These are phyloP conservation scores for Sclerotinia borealis DNA, from an alignment of 2,329 filamentous ascomycete genomes.

Conservation along the genomic window DNA sequence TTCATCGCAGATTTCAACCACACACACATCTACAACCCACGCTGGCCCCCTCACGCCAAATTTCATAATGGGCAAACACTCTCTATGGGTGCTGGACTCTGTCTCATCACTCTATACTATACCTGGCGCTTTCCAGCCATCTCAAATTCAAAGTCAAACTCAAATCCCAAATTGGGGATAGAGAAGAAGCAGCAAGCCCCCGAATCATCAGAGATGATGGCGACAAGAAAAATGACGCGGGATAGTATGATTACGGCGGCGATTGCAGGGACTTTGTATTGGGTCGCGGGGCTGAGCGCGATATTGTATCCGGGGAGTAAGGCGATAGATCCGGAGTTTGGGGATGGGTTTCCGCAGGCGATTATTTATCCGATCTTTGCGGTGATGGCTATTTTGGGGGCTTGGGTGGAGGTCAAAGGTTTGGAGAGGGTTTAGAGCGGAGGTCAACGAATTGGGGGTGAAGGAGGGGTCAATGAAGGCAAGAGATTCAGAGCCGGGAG, in stretches of 20 bases:
- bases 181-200: neutral
- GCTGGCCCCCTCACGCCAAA: slow-evolving; percentile 44
- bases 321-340: slow-evolving; percentile 42
- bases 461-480: neutral
- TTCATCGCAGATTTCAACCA: slow-evolving; percentile 36
- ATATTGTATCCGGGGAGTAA: slow-evolving; percentile 41
- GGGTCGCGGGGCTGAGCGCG: slow-evolving; percentile 38
- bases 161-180: neutral
- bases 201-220: neutral
- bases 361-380: slow-evolving; percentile 13
- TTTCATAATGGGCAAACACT: slow-evolving; percentile 50
- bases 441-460: neutral
- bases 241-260: slow-evolving; percentile 31
- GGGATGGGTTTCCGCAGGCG: slow-evolving; percentile 35
- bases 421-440: neutral
- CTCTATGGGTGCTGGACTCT: slow-evolving; percentile 39
- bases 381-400: slow-evolving; percentile 10
- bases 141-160: neutral
- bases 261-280: slow-evolving; percentile 39
- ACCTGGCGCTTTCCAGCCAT: slow-evolving; percentile 23
- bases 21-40: slow-evolving; percentile 43
- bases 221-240: slow-evolving; percentile 1
- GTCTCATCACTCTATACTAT: slow-evolving; percentile 36
- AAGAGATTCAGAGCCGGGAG: too few species aligned
- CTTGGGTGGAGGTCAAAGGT: slow-evolving; percentile 11